Evolutionary conservation across 257 asterid genomes (phyloP).

Genomic region (Jasminum sambac): DNA sequence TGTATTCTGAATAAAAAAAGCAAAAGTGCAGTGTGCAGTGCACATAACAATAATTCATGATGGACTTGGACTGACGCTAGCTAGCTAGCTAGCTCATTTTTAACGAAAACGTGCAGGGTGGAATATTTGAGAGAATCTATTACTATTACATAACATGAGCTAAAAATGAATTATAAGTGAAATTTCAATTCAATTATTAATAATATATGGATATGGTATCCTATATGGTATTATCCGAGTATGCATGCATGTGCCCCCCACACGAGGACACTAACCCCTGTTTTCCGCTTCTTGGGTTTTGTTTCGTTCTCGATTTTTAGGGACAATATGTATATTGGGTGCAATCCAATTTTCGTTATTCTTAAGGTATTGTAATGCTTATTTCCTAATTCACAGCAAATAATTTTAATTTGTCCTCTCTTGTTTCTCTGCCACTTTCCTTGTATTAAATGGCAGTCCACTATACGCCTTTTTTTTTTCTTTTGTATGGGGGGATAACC

Average conservation of each 20-base stretch:
- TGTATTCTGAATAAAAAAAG: background rate
- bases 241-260: conserved; percentile 3
- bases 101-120: background rate
- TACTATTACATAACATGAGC: background rate
- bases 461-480: no score
- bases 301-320: background rate
- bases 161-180: background rate
- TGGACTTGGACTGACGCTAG: conserved; percentile 7
- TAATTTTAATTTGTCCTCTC: background rate
- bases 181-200: background rate
- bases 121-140: conserved; percentile 2
- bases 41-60: conserved; percentile 7
- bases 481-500: no score
- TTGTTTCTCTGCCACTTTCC: background rate
- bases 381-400: background rate
- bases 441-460: background rate
- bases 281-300: conserved; percentile 4
- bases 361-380: background rate
- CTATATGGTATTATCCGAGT: background rate
- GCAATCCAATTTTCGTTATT: background rate
- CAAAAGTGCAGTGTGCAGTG: background rate
- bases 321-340: background rate
- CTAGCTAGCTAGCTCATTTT: background rate
- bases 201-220: no score
- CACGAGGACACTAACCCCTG: conserved; percentile 7